Conservation (phyloP, 768 basidiomycete species). For the Termitomyces sp. region DNA sequence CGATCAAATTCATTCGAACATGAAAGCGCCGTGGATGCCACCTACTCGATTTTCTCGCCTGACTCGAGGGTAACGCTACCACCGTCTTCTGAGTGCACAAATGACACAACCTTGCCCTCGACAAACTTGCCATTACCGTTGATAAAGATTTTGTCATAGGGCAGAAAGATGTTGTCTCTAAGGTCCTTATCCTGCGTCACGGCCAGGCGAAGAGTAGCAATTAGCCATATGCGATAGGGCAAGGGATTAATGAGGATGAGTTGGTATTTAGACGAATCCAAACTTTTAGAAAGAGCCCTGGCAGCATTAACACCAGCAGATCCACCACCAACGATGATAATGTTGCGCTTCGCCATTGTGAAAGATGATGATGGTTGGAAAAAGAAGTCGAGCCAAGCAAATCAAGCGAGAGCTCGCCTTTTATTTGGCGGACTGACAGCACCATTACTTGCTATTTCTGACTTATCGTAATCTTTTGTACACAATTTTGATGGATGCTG, state of each 20-base stretch:
- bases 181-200: constrained; percentile 39
- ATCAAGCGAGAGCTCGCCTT: not conserved
- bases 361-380: not conserved
- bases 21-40: not conserved
- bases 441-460: not conserved
- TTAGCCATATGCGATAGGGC: constrained; percentile 45
- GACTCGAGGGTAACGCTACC: constrained; percentile 43
- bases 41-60: constrained; percentile 40
- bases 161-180: constrained; percentile 43
- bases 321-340: constrained; percentile 52
- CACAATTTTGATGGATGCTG: not conserved
- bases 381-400: not conserved
- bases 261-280: constrained; percentile 44
- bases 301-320: constrained; percentile 47
- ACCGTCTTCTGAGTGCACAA: constrained; percentile 26
- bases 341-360: constrained; percentile 17
- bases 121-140: constrained; percentile 46
- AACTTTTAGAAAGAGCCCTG: constrained; percentile 41
- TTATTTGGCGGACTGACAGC: not conserved
- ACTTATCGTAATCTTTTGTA: not conserved
- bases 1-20: not conserved
- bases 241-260: constrained; percentile 52
- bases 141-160: constrained; percentile 48
- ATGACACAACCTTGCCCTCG: constrained; percentile 31
- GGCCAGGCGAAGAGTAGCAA: constrained; percentile 48